Conservation (phyloP, 345 rosid species). For the Bruguiera parviflora region DNA sequence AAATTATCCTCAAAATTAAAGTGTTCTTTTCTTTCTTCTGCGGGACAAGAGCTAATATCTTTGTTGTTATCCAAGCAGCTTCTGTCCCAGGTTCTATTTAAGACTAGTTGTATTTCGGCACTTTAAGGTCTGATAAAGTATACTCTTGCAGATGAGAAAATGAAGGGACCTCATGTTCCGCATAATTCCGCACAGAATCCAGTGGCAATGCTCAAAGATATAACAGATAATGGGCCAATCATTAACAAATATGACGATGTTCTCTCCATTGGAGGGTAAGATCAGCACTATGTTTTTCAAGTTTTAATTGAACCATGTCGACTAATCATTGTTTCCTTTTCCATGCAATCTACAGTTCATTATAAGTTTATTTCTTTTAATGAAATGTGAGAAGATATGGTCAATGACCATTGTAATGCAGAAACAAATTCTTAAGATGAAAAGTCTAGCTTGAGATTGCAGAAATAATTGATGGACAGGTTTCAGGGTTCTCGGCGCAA, state of each 20-base stretch:
- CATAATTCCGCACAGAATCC: conserved; percentile 36
- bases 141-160: conserved; percentile 50
- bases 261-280: conserved; percentile 48
- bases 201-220: conserved; percentile 33
- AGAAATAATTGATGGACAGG: conserved; percentile 85
- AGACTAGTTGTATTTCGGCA: conserved; percentile 11
- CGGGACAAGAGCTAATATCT: conserved; percentile 10
- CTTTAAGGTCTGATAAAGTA: conserved; percentile 26
- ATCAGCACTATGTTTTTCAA: conserved; percentile 13
- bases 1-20: conserved; percentile 11
- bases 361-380: background rate
- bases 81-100: conserved; percentile 14
- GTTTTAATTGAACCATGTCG: conserved; percentile 1
- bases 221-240: conserved; percentile 32
- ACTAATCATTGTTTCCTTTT: background rate
- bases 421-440: too few species aligned
- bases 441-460: conserved; percentile 50
- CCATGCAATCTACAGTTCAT: background rate
- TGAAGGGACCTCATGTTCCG: conserved; percentile 35
- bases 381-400: background rate
- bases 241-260: conserved; percentile 22
- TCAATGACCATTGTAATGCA: too few species aligned
- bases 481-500: conserved; percentile 89
- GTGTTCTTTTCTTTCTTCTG: conserved; percentile 4
- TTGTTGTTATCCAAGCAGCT: conserved; percentile 14